Conservation (phyloP, 495 filamentous ascomycete genomes). For the Bathelium albidoporum region DNA sequence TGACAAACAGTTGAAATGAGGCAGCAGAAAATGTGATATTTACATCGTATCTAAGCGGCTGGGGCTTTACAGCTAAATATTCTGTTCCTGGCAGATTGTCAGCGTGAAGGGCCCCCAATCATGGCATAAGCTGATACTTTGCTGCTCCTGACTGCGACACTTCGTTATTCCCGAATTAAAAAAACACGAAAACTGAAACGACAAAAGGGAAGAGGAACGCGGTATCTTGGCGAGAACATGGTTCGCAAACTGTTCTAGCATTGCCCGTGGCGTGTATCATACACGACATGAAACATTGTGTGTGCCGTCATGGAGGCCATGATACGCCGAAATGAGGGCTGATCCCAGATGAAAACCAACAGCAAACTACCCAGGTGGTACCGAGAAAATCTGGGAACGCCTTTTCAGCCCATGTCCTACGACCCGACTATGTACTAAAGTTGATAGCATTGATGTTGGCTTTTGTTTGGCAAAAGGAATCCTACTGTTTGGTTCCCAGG, state of each 20-base stretch:
- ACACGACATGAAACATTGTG: conserved; percentile 12
- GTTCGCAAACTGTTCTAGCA: not conserved
- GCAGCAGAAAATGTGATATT: not conserved
- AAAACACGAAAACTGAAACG: not conserved
- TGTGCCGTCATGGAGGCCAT: conserved; percentile 5
- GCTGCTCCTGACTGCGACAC: conserved; percentile 6
- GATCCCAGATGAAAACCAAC: not conserved
- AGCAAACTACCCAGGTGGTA: not conserved
- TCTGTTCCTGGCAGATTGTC: not conserved
- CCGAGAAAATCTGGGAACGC: not conserved
- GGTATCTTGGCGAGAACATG: not conserved
- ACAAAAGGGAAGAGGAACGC: conserved; percentile 9
- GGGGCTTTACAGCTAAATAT: not conserved
- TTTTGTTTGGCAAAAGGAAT: too few relatives aligned
- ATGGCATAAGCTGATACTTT: conserved; percentile 9
- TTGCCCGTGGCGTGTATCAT: not conserved
- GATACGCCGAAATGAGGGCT: not conserved
- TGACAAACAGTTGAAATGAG: not conserved
- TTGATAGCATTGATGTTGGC: too few relatives aligned
- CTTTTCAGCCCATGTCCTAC: too few relatives aligned
- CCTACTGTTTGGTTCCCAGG: too few relatives aligned
- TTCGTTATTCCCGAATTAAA: not conserved
- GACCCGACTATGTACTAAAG: too few relatives aligned
- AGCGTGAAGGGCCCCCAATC: not conserved
- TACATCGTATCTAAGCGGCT: not conserved